Evolutionary conservation across 805 yeast species (phyloP), one percentile per base, ranked within the genome.

Genomic region (Nakazawaea pomicola): DNA sequence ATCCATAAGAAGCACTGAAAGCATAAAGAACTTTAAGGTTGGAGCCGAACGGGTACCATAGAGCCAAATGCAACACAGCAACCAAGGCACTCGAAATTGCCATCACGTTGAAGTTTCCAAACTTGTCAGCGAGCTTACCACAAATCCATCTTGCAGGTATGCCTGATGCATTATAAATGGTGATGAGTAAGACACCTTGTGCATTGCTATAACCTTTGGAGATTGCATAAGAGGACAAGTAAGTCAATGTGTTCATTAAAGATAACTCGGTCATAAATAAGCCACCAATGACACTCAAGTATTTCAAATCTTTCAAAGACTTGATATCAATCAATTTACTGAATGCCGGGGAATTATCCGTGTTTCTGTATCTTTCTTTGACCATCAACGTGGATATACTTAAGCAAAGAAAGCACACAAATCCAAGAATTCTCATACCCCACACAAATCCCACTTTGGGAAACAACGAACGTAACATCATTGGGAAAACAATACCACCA

Each of bases 11-110:
- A 0, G 64, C 71, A 3, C 80, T 60, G 56, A 76, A 81, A 0
- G 65, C 68, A 50, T 72, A 76, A 33, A 80, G 51, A 0, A 68
- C 68, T 2, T 52, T 55, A 27, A 51, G 47, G 34, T 47, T 51
- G 16, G 45, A 46, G 3, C 84, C 84, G 41, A 79, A 72, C 1
- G 90, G 89, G 15, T 80, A 58, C 89, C 89, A 81, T 14, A 78
- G 49, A 0, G 61, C 61, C 25, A 78, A 58, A 6, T 71, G 64
- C 27, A 70, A 53, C 1, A 76, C 10, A 2, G 65, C 55, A 18
- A 74, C 62, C 2, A 43, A 36, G 17, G 45, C 38, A 34, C 33
- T 14, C 56, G 74, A 70, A 29, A 61, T 43, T 2, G 64, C 36
- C 56, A 58, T 54, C 31, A 72, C 52, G 48, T 72, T 74, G 55